Evolutionary conservation across 441 rosid genomes (phyloP).

Genomic region (Jatropha podagrica): DNA sequence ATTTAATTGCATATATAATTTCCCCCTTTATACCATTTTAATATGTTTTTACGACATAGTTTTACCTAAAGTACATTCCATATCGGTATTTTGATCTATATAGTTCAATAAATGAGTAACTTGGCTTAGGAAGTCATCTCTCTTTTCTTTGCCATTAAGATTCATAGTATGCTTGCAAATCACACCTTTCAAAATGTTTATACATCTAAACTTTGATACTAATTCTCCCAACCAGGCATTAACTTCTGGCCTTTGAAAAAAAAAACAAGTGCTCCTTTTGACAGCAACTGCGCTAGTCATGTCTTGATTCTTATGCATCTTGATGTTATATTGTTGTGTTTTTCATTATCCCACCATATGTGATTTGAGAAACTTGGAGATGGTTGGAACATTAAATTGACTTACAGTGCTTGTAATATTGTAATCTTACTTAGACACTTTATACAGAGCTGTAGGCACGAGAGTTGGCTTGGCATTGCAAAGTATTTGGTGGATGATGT

Average conservation of each 20-base stretch:
- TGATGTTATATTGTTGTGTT: not conserved
- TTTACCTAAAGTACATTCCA: not conserved
- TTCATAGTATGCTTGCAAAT: not conserved
- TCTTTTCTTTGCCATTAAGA: not conserved
- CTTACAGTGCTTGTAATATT: not conserved
- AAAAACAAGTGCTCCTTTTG: not conserved
- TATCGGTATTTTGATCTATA: not conserved
- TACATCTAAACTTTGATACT: not conserved
- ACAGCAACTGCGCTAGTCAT: not conserved
- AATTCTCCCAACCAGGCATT: not conserved
- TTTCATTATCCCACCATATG: not conserved
- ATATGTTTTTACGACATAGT: not conserved
- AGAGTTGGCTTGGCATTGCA: slow-evolving; percentile 39
- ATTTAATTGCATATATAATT: not conserved
- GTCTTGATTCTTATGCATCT: not conserved
- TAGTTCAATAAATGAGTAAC: not conserved
- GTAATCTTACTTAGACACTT: not conserved
- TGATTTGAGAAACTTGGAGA: not conserved
- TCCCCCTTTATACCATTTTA: not conserved
- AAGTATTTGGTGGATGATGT: slow-evolving; percentile 80
- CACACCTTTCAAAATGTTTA: not conserved
- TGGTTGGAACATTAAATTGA: not conserved
- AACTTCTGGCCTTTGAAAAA: not conserved
- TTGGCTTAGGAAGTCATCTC: not conserved
- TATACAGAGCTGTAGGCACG: slow-evolving; percentile 32